Base-by-base conservation (phyloP, 2,329 filamentous ascomycete species). In the Phyllosticta capitalensis region DNA sequence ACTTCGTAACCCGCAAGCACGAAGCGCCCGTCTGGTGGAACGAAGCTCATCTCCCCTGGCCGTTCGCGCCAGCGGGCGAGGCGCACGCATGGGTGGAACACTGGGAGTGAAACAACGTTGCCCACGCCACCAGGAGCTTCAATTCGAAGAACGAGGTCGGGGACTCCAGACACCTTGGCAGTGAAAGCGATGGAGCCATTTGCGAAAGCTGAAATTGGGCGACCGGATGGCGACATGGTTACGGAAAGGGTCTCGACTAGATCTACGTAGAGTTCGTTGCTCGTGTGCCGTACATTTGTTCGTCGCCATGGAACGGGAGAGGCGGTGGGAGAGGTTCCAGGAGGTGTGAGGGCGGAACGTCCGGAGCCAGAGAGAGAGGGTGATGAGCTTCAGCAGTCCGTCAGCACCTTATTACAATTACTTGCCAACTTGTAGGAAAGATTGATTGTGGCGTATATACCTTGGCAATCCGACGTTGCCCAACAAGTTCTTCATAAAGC, bases 211-310 rank as follows among this genome's bases (percentile, higher is more conserved):
- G 90, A 86, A 21, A 99, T 80, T 1, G 92, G 87, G 14, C 91
- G 82, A 4, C 94, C 94, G 0, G 92, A 96, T 0, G 94, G 94
- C 0, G 94, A 91, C 50, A 97, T 81, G 0, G 88, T 96, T 49
- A 96, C 90, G 1, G 86, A 84, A 0, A 99, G 79, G 1, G 89
- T 90, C 76, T 99, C 94, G 62, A 99, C 85, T 12, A 99, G 85
- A 71, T 99, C 94, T 60, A 96, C 92, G 71, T 97, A 97, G 65
- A 99, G 81, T 73, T 99, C 94, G 74, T 97, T 99, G 59, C 89
- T 95, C 3, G 92, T 97, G 72, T 99, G 94, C 17, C 92, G 83
- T 57, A 99, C 94, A 68, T 96, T 96, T 48, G 90, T 85, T 62
- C 91, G 82, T 63, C 94, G 84, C 94, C 94, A 99, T 1, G 92